Conservation (phyloP, 306 rosid genomes). For the Inga laurina region DNA sequence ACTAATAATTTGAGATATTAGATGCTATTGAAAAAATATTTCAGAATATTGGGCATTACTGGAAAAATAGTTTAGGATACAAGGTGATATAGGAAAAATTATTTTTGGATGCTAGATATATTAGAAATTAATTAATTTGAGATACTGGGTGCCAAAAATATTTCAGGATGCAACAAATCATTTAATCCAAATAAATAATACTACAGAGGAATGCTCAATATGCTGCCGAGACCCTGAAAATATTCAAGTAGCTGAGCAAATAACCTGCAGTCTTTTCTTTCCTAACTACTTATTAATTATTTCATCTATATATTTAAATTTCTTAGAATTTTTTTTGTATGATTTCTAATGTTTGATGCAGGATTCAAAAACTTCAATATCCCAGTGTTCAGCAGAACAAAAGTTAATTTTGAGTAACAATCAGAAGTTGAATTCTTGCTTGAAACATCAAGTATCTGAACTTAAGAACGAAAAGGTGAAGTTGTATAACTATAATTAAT, state of each 20-base stretch:
- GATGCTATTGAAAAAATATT: no score
- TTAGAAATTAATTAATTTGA: no score
- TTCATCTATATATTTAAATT: conserved; percentile 13
- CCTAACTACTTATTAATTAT: neutral
- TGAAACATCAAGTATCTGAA: conserved; percentile 55
- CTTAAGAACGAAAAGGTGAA: conserved; percentile 79
- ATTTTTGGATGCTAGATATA: no score
- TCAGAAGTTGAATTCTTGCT: conserved; percentile 55
- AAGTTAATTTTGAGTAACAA: conserved; percentile 43
- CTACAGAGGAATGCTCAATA: conserved; percentile 10
- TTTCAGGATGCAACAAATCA: no score
- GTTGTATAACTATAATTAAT: conserved; percentile 15
- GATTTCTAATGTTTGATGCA: conserved; percentile 38
- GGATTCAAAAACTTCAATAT: conserved; percentile 61
- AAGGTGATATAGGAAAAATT: no score
- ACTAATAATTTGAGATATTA: no score
- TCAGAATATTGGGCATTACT: no score
- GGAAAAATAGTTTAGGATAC: no score
- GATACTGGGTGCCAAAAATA: no score
- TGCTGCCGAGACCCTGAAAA: neutral
- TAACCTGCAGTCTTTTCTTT: conserved; percentile 9
- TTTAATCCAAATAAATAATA: neutral
- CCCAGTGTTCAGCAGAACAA: conserved; percentile 47
- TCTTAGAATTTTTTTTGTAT: conserved; percentile 16
- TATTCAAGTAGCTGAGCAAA: neutral